These are phyloP conservation scores for Tylopilus sp. DNA, from an alignment of 768 basidiomycete genomes.

Conservation along the genomic window DNA sequence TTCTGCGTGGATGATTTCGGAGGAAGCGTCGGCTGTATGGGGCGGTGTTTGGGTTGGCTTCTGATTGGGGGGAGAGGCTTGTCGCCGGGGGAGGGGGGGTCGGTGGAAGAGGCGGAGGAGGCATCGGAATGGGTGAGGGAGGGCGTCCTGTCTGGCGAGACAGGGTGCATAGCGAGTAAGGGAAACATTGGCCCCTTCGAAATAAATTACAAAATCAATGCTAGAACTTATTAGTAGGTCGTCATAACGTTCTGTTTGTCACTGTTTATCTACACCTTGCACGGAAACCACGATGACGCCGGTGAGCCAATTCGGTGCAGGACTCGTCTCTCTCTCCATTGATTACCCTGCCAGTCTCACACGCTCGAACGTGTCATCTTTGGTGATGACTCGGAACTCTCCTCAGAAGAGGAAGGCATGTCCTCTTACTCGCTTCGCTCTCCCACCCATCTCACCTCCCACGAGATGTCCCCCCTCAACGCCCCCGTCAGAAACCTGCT, in stretches of 20 bases:
- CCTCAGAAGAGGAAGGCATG: constrained; percentile 62
- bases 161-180: constrained; percentile 24
- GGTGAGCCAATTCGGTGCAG: no score
- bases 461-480: constrained; percentile 42
- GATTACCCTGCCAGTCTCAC: constrained; percentile 8
- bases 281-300: constrained; percentile 11
- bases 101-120: constrained; percentile 19
- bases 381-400: constrained; percentile 83
- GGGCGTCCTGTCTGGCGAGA: constrained; percentile 18
- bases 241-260: not conserved
- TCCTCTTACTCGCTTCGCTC: not conserved
- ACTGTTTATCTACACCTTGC: constrained; percentile 9
- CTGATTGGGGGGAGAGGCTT: constrained; percentile 16
- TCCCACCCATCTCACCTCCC: constrained; percentile 3
- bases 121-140: constrained; percentile 29
- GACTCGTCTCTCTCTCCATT: no score
- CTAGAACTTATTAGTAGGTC: not conserved
- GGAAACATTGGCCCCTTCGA: constrained; percentile 2
- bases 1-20: no score
- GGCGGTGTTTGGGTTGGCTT: not conserved
- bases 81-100: constrained; percentile 16
- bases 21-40: not conserved
- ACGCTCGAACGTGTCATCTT: constrained; percentile 71
- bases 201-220: not conserved
- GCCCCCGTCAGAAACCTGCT: constrained; percentile 32